Base-by-base conservation (phyloP, 208 protist species). In the Wallacemonas sp. region DNA sequence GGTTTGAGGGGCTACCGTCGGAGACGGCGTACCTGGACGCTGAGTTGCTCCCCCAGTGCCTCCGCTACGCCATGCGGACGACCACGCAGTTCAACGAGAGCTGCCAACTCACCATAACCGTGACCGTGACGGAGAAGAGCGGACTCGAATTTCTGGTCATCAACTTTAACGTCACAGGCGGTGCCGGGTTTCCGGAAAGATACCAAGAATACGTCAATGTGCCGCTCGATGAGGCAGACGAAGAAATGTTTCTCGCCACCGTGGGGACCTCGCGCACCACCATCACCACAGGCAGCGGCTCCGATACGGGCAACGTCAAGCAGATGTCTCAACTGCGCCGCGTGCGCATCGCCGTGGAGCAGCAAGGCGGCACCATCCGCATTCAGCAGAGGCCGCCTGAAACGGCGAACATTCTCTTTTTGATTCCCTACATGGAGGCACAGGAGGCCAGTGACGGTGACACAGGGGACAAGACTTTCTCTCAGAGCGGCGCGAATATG, bases 71-170 rank as follows among this genome's bases (percentile, higher is more conserved):
- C n/a, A 86, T 93, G 81, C 60, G 46, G 28, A 61, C 81, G 44
- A 90, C 80, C 39, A 34, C 80, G 34, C 65, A 60, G 28, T 53
- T 64, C 70, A 65, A 55, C 70, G 44, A 64, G 21, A 62, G 51
- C 51, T 61, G 65, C 27, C 38, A 79, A 28, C 44, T 95, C 26
- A 85, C 75, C 21, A 83, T 93, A 59, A 91, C 77, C 22, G 75
- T 85, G 17, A 84, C 76, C 31, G 60, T 93, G 11, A 84, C 71
- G 55, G 82, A 87, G 60, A 84, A 81, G 47, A 86, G 84, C 36
- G 80, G 70, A 5, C 51, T 93, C n/a, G 84, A 93, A 64, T 93
- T 93, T 66, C 74, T 96, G 33, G 77, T 88, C n/a, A 62, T 96
- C 63, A 78, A 85, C 78, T 93, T 93, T 74, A 82, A 88, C 63